phyloP scores from a whole-genome alignment of 805 yeast genomes.

The Metschnikowia drakensbergensis region DNA sequence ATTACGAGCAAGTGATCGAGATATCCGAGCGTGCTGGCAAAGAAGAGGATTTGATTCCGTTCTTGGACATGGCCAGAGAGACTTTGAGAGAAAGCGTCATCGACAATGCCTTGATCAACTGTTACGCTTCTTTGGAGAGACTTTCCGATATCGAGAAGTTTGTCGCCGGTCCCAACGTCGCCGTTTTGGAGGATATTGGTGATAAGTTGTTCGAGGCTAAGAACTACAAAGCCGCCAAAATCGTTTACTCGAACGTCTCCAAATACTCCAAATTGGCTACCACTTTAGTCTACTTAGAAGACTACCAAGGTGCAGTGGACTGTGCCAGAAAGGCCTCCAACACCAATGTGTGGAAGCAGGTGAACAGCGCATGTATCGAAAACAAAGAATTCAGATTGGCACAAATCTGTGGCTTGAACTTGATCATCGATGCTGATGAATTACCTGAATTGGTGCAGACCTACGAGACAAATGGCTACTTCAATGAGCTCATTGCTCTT shows the following conservation, averaged over 20 bases:
- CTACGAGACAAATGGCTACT: constrained; percentile 88
- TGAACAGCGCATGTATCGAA: constrained; percentile 92
- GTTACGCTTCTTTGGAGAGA: constrained; percentile 76
- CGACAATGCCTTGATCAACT: constrained; percentile 87
- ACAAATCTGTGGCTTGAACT: constrained; percentile 96
- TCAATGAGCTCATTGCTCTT: constrained; percentile 84
- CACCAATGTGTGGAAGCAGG: constrained; percentile 94
- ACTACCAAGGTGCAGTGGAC: constrained; percentile 95
- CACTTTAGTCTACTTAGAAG: constrained; percentile 87
- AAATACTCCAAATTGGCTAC: constrained; percentile 95
- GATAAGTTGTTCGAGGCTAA: constrained; percentile 78
- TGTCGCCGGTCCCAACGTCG: constrained; percentile 84
- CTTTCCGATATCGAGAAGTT: constrained; percentile 79
- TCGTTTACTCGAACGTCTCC: constrained; percentile 78
- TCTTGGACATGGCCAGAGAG: constrained; percentile 86
- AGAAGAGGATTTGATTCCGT: constrained; percentile 86
- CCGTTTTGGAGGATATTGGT: constrained; percentile 88
- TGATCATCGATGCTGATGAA: constrained; percentile 97
- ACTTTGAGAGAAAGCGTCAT: constrained; percentile 85
- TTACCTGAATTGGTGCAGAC: constrained; percentile 81
- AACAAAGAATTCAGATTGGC: constrained; percentile 94
- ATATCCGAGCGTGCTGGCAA: constrained; percentile 93
- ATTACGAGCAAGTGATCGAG: constrained; percentile 88
- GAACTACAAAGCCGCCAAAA: constrained; percentile 89
- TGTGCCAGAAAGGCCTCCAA: constrained; percentile 98